A percentile compares a stretch with the other conserved stretches of the same genome.
phyloP scores from a whole-genome alignment of 139 green algal genomes.

The Penium margaritaceum region DNA sequence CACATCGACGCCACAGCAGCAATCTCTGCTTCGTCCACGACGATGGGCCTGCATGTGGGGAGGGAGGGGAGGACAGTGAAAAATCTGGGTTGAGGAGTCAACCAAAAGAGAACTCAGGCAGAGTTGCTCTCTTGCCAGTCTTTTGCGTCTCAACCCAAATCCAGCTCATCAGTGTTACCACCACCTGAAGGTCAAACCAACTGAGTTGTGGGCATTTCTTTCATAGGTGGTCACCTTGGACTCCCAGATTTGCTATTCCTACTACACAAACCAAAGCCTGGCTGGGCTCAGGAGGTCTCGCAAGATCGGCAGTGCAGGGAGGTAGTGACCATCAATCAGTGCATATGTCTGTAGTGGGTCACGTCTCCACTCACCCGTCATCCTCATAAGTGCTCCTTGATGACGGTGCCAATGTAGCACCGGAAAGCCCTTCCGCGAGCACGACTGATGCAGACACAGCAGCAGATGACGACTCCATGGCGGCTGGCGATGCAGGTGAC shows the following conservation, averaged over 20 bases:
- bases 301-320: not conserved
- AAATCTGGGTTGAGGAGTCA: not conserved
- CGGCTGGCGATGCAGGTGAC: too few species aligned
- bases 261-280: too few species aligned
- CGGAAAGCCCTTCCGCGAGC: too few species aligned
- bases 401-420: not conserved
- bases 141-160: not conserved
- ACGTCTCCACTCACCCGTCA: not conserved
- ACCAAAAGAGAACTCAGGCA: not conserved
- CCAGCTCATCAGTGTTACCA: not conserved
- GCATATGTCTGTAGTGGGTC: not conserved
- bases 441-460: too few species aligned
- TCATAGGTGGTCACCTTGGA: not conserved
- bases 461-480: too few species aligned
- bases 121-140: too few species aligned
- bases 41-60: slow-evolving; percentile 1
- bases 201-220: not conserved
- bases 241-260: not conserved
- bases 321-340: not conserved
- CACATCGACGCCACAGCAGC: slow-evolving; percentile 76
- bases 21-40: slow-evolving; percentile 69
- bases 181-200: not conserved
- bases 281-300: not conserved
- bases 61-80: not conserved
- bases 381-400: not conserved